phyloP scores from a whole-genome alignment of 2,329 filamentous ascomycete species.

The Cladosporium cucumerinum region DNA sequence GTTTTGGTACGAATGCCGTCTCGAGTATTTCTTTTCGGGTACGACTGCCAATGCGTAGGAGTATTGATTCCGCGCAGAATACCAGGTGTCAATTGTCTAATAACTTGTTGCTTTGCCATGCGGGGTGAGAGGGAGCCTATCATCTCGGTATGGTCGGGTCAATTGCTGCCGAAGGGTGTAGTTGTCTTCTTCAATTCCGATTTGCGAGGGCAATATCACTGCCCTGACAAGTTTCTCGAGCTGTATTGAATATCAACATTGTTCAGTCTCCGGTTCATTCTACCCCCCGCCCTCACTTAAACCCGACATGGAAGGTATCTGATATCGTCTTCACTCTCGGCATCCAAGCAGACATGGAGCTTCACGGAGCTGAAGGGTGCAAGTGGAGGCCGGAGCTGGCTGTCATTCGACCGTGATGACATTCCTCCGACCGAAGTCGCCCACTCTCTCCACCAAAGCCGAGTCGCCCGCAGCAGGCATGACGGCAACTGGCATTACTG shows the following conservation, averaged over 20 bases:
- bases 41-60: background rate
- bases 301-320: background rate
- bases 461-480: background rate
- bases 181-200: background rate
- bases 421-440: conserved; percentile 2
- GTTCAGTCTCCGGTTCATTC: background rate
- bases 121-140: background rate
- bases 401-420: conserved; percentile 3
- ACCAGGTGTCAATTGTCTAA: background rate
- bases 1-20: background rate
- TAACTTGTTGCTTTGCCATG: background rate
- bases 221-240: background rate
- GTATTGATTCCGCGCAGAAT: background rate
- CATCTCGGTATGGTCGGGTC: background rate
- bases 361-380: background rate
- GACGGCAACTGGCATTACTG: conserved; percentile 9
- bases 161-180: background rate
- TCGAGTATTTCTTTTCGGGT: background rate
- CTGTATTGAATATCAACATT: background rate
- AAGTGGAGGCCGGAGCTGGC: background rate
- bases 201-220: background rate
- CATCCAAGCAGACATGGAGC: background rate
- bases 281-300: background rate
- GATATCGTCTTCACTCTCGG: background rate
- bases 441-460: background rate